Evolutionary conservation across 2,329 filamentous ascomycete species (phyloP), one percentile per base, ranked within the genome.

Genomic region (Scedosporium aurantiacum): DNA sequence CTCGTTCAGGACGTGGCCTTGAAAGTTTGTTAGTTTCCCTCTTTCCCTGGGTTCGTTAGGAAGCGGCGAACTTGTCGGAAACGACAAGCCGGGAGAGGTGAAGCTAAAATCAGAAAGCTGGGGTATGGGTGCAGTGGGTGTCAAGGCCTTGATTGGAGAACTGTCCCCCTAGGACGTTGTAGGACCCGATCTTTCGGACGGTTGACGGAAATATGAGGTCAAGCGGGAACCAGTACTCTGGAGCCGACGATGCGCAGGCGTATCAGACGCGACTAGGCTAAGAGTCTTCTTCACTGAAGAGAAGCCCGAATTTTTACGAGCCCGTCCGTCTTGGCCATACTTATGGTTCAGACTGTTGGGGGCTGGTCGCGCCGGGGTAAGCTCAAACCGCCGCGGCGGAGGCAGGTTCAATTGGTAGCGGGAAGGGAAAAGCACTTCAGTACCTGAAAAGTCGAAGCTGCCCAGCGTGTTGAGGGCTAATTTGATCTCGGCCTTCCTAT

Each of bases 401-500:
- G n/a, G 23, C 27, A 23, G n/a, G n/a, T 47, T 47, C 18, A 47
- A n/a, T 14, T 47, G 16, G 14, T 47, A 25, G 21, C 12, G 52
- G 37, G 40, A 62, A n/a, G 25, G 28, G 75, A 61, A 23, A 28
- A 27, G 45, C n/a, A 56, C 37, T 27, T 57, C 50, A 6, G 52
- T 64, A 64, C 63, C 64, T 64, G 82, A 87, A 70, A 99, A 99
- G 72, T 99, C 94, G 69, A 99, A 99, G 70, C 91, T 97, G n/a
- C 94, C 95, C 0, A 99, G 79, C 0, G 95, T 99, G 68, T 96
- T 92, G 16, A 99, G 81, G 3, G 94, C 94, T 60, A 99, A 79
- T 65, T 95, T 95, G 64, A 99, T 90, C 71, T 99, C 93, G 7
- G 86, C 80, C 71, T 95, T 92, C 63, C 88, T 79, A 66, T 85